Conservation (phyloP, 768 basidiomycete species). For the Boletus rubescentipes region DNA sequence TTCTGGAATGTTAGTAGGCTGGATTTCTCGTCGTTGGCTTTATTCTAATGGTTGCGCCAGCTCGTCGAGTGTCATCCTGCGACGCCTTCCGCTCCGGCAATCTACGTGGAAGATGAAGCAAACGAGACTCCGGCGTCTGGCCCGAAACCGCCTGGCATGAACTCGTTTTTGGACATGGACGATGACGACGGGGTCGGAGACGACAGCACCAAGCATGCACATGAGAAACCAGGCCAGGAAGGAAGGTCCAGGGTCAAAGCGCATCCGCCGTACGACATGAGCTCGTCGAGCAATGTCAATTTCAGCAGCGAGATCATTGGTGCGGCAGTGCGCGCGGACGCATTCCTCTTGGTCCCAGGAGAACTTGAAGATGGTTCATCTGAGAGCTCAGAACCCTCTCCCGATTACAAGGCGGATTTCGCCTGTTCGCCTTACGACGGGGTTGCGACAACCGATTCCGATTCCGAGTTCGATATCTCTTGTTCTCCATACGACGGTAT, state of each 20-base stretch:
- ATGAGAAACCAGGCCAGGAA: neutral
- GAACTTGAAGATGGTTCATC: neutral
- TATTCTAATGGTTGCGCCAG: neutral
- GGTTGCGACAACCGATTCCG: neutral
- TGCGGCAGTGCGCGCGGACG: neutral
- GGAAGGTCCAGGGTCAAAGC: neutral
- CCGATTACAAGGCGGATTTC: neutral
- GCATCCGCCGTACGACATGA: constrained; percentile 17
- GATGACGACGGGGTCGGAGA: neutral
- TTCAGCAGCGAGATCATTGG: constrained; percentile 20
- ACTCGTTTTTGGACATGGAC: constrained; percentile 16
- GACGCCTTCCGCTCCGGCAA: constrained; percentile 16
- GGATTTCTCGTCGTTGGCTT: neutral
- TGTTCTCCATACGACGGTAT: neutral
- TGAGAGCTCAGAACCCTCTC: neutral
- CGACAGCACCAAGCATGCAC: neutral
- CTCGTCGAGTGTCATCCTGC: constrained; percentile 14
- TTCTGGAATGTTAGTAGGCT: constrained; percentile 18
- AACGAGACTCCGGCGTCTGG: constrained; percentile 2
- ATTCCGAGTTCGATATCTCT: no score
- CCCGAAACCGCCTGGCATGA: constrained; percentile 4
- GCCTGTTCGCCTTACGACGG: neutral
- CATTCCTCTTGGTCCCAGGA: constrained; percentile 14
- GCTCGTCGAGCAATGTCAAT: neutral
- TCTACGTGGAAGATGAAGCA: constrained; percentile 21